A percentile compares a stretch with the other conserved stretches of the same genome.
Evolutionary conservation across 2,329 filamentous ascomycete species (phyloP).

Genomic region (Botryosphaeria dothidea): DNA sequence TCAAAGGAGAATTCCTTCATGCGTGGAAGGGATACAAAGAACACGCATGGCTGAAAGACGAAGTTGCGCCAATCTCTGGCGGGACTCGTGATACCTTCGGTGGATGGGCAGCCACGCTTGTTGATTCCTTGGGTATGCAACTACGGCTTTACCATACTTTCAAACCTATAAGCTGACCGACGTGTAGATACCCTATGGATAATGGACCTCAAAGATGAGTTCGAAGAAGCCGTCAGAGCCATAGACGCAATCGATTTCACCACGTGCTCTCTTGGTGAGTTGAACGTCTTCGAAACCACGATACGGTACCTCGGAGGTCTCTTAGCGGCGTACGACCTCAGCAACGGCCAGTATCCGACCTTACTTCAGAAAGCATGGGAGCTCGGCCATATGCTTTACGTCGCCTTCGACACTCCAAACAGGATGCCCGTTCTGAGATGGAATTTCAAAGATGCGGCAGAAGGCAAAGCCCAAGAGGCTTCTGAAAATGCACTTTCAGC

Average conservation of each 20-base stretch:
- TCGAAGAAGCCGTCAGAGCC: slow-evolving; percentile 72
- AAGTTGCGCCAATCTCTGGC: slow-evolving; percentile 60
- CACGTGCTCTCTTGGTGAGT: slow-evolving; percentile 63
- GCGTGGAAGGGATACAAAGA: slow-evolving; percentile 61
- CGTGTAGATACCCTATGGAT: slow-evolving; percentile 81
- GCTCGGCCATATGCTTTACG: slow-evolving; percentile 22
- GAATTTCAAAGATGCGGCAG: slow-evolving; percentile 28
- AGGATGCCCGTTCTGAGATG: slow-evolving; percentile 42
- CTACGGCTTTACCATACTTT: not conserved
- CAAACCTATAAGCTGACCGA: not conserved
- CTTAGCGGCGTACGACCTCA: slow-evolving; percentile 22
- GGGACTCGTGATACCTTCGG: slow-evolving; percentile 59
- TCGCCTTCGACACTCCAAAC: slow-evolving; percentile 29
- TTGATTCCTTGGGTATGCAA: slow-evolving; percentile 49
- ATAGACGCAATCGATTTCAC: slow-evolving; percentile 82
- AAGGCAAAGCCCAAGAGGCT: slow-evolving; percentile 27
- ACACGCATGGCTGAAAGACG: slow-evolving; percentile 65
- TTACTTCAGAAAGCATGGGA: slow-evolving; percentile 23
- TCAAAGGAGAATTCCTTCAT: slow-evolving; percentile 35
- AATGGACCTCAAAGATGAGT: slow-evolving; percentile 76
- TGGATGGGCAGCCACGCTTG: slow-evolving; percentile 67
- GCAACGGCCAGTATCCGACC: not conserved
- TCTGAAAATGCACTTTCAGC: slow-evolving; percentile 30
- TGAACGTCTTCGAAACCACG: slow-evolving; percentile 90
- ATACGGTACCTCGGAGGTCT: slow-evolving; percentile 41